Evolutionary conservation across 371 early-diverging fungal species (phyloP).

Genomic region (Actinomucor elegans): DNA sequence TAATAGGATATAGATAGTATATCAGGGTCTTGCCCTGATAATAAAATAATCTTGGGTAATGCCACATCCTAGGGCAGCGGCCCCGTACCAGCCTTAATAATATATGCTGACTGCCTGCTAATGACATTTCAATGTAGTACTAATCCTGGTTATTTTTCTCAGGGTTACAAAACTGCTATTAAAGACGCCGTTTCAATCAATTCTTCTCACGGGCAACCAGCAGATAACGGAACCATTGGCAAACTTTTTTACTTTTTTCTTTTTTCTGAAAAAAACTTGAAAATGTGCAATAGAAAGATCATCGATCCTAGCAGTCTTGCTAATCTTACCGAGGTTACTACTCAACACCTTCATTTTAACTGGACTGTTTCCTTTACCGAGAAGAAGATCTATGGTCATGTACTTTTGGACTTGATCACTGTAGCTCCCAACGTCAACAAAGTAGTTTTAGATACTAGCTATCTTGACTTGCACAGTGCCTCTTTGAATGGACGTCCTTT

Average conservation of each 20-base stretch:
- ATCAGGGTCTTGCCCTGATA: too few relatives aligned
- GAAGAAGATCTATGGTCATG: conserved; percentile 71
- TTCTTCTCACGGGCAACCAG: not conserved
- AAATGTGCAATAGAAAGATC: conserved; percentile 1
- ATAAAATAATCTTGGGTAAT: too few relatives aligned
- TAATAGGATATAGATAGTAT: too few relatives aligned
- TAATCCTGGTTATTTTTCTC: too few relatives aligned
- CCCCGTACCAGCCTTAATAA: too few relatives aligned
- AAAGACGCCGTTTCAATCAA: not conserved
- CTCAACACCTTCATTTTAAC: conserved; percentile 76
- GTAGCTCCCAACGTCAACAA: conserved; percentile 49
- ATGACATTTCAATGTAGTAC: too few relatives aligned
- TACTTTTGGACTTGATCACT: conserved; percentile 57
- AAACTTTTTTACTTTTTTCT: too few relatives aligned
- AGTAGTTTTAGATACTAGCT: conserved; percentile 81
- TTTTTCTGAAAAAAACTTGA: not conserved
- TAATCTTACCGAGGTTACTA: conserved; percentile 72
- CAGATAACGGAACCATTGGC: not conserved
- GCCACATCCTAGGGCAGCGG: too few relatives aligned
- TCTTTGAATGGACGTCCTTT: conserved; percentile 37
- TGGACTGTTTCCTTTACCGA: conserved; percentile 75
- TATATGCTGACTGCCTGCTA: too few relatives aligned
- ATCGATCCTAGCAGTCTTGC: conserved; percentile 85
- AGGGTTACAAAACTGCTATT: too few relatives aligned
- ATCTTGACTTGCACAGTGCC: conserved; percentile 60